Conservation (phyloP, 2,329 filamentous ascomycete genomes). For the Trichoderma brevicompactum region DNA sequence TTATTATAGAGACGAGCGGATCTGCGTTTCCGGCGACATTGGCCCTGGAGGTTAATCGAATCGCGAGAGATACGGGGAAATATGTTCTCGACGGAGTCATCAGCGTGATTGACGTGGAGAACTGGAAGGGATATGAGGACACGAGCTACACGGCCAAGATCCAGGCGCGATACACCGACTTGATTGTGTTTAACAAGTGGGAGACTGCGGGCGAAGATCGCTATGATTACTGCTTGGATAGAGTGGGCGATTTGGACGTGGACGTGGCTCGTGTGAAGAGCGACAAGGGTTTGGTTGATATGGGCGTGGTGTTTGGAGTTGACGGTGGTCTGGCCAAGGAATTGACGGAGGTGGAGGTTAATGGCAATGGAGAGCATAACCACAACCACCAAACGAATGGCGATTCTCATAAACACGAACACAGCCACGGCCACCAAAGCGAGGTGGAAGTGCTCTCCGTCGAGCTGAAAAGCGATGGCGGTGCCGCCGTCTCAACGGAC, state of each 20-base stretch:
- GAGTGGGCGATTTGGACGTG: constrained; percentile 78
- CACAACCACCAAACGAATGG: constrained; percentile 41
- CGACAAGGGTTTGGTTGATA: constrained; percentile 75
- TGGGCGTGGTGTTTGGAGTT: constrained; percentile 82
- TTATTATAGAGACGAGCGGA: constrained; percentile 92
- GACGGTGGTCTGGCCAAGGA: constrained; percentile 75
- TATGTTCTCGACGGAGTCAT: constrained; percentile 87
- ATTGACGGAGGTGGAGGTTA: constrained; percentile 49
- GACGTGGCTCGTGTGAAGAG: constrained; percentile 86
- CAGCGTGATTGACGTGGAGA: constrained; percentile 90
- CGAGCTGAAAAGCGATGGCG: constrained; percentile 58
- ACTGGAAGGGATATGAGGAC: constrained; percentile 91
- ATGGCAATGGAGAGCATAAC: constrained; percentile 33
- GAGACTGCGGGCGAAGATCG: constrained; percentile 73
- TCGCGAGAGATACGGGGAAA: constrained; percentile 68
- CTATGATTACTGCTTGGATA: constrained; percentile 78
- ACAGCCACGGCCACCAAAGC: constrained; percentile 65
- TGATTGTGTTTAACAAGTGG: constrained; percentile 95
- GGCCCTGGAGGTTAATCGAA: constrained; percentile 85
- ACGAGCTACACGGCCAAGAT: constrained; percentile 86
- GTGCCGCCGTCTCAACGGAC: constrained; percentile 56
- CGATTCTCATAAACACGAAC: constrained; percentile 41
- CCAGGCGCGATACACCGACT: constrained; percentile 86
- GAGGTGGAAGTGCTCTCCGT: constrained; percentile 93
- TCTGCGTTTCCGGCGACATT: constrained; percentile 87